These are phyloP conservation scores for Dothideomycetes sp. DNA, from an alignment of 2,329 filamentous ascomycete species.

Conservation along the genomic window DNA sequence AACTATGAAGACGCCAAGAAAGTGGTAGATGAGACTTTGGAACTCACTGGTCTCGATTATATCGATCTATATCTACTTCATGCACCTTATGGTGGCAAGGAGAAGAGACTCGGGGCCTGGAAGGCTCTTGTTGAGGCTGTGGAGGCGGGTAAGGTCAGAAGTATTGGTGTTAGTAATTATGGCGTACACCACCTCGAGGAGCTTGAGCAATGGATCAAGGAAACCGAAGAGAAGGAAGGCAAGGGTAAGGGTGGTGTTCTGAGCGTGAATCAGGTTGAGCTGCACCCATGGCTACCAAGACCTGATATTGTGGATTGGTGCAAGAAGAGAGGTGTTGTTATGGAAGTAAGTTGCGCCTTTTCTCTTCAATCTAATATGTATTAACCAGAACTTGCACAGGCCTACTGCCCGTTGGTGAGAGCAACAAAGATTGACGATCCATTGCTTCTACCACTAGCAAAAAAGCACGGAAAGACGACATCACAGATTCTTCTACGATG, in stretches of 20 bases:
- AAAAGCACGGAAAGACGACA: constrained; percentile 50
- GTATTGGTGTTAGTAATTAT: constrained; percentile 47
- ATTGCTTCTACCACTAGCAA: constrained; percentile 39
- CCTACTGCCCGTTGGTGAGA: constrained; percentile 39
- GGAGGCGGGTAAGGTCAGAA: constrained; percentile 41
- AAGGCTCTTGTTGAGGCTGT: constrained; percentile 46
- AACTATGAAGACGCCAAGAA: constrained; percentile 57
- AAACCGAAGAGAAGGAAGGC: constrained; percentile 56
- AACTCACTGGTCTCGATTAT: constrained; percentile 44
- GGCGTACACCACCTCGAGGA: constrained; percentile 48
- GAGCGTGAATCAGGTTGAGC: constrained; percentile 77
- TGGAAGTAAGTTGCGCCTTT: constrained; percentile 26
- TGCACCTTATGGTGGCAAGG: constrained; percentile 44
- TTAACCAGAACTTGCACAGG: constrained; percentile 18
- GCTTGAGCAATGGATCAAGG: constrained; percentile 45
- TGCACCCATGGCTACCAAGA: constrained; percentile 82
- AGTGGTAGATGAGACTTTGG: constrained; percentile 55
- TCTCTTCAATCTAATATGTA: not conserved
- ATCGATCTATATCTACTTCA: constrained; percentile 43
- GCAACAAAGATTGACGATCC: constrained; percentile 44
- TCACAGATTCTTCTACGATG: constrained; percentile 52
- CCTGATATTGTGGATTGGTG: constrained; percentile 74
- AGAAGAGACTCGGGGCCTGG: constrained; percentile 43
- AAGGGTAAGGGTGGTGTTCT: constrained; percentile 59
- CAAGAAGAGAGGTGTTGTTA: constrained; percentile 40